These are phyloP conservation scores for Globisporangium polare DNA, from an alignment of 352 stramenopile species.

Conservation along the genomic window DNA sequence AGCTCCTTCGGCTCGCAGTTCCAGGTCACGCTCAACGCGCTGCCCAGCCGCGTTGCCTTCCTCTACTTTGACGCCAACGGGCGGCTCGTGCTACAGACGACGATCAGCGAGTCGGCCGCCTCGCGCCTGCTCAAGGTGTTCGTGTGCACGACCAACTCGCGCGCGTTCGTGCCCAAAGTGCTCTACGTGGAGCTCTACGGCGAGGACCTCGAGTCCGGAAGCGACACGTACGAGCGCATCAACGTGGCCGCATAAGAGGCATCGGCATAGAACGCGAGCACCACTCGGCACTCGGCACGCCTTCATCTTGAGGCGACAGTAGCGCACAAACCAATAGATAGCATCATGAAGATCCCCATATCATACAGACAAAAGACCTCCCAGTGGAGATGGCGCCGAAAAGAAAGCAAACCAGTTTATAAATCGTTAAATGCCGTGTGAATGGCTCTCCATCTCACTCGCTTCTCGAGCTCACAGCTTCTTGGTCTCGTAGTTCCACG, in stretches of 20 bases:
- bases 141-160: conserved; percentile 51
- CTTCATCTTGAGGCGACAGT: background rate
- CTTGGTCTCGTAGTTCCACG: conserved; percentile 63
- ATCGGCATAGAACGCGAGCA: background rate
- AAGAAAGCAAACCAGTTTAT: conserved; percentile 6
- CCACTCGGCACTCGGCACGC: background rate
- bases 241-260: conserved; percentile 18
- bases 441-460: background rate
- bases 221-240: conserved; percentile 67
- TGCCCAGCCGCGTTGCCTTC: conserved; percentile 43
- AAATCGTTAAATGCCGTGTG: conserved; percentile 1
- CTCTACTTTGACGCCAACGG: conserved; percentile 60
- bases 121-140: conserved; percentile 75
- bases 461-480: conserved; percentile 28
- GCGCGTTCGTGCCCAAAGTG: conserved; percentile 70
- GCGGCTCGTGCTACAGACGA: conserved; percentile 49
- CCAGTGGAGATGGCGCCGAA: background rate
- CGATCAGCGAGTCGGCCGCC: conserved; percentile 27
- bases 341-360: background rate
- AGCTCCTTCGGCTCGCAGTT: conserved; percentile 34
- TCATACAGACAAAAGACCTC: background rate
- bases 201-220: conserved; percentile 36
- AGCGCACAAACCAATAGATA: background rate
- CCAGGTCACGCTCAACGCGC: conserved; percentile 60
- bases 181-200: conserved; percentile 76